Evolutionary conservation across 2,329 filamentous ascomycete species (phyloP).

Genomic region (Fusarium nodosum): DNA sequence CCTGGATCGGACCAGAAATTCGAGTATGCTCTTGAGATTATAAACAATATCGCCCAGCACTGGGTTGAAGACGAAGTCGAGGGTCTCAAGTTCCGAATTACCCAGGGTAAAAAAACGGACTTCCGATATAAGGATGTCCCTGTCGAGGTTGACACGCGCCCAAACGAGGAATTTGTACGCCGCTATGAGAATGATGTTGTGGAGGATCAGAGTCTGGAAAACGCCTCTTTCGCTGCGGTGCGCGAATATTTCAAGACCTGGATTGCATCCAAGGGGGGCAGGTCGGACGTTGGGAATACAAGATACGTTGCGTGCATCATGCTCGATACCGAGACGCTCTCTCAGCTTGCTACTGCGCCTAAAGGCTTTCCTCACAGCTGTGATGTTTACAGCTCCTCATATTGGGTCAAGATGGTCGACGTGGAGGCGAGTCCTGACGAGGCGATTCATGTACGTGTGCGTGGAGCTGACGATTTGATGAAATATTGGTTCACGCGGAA

Average conservation of each 20-base stretch:
- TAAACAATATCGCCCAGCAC: neutral
- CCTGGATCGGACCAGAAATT: neutral
- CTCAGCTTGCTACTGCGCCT: neutral
- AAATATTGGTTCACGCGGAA: neutral
- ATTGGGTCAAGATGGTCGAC: neutral
- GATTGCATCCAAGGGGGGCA: neutral
- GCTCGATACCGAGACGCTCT: neutral
- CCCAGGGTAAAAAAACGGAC: neutral
- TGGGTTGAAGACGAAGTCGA: neutral
- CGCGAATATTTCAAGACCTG: neutral
- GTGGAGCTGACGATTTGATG: neutral
- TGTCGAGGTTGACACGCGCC: neutral
- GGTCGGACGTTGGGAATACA: neutral
- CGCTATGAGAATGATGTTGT: neutral
- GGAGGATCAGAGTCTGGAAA: neutral
- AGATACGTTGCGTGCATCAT: neutral
- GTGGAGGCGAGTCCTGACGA: neutral
- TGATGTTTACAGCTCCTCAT: neutral
- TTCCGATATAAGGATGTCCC: accelerated
- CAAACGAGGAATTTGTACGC: neutral
- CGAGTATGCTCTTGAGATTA: neutral
- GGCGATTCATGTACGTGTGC: neutral
- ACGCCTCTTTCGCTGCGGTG: neutral
- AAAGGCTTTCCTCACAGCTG: neutral
- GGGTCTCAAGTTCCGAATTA: neutral